Percentiles rank a stretch among this genome's conserved stretches.
Conservation (phyloP, 495 filamentous ascomycete genomes). For the Penicillium coprophilum region DNA sequence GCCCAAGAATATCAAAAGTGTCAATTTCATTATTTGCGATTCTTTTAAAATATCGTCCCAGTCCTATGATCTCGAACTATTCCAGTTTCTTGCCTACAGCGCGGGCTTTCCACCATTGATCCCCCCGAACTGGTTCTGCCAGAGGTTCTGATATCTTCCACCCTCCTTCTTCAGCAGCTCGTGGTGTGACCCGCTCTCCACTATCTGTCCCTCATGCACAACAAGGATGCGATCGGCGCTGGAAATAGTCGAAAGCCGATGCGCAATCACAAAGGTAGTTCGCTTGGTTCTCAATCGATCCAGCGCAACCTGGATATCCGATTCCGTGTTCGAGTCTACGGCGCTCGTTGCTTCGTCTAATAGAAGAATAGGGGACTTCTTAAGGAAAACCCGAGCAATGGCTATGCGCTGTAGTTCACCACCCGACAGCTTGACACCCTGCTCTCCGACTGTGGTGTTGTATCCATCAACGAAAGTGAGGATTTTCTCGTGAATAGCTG, state of each 20-base stretch:
- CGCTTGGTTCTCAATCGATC: constrained; percentile 28
- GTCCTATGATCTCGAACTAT: neutral
- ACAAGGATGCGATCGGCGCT: constrained; percentile 86
- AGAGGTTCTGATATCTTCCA: constrained; percentile 12
- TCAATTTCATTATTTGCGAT: neutral
- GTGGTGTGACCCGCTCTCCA: constrained; percentile 72
- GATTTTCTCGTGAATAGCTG: constrained; percentile 69
- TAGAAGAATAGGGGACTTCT: constrained; percentile 51
- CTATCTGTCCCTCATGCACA: constrained; percentile 69
- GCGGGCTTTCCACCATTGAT: neutral
- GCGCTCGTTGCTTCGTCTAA: constrained; percentile 59
- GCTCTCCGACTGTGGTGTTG: constrained; percentile 59
- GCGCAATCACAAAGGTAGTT: constrained; percentile 45
- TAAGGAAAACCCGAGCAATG: constrained; percentile 62
- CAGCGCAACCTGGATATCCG: constrained; percentile 49
- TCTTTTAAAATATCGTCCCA: neutral
- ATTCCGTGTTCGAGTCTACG: constrained; percentile 55
- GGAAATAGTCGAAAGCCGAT: constrained; percentile 80
- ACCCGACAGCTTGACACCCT: constrained; percentile 68
- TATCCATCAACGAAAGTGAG: constrained; percentile 64
- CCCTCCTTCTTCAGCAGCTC: constrained; percentile 9
- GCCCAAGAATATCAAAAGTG: neutral
- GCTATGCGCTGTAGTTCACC: constrained; percentile 76
- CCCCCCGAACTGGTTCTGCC: constrained; percentile 12
- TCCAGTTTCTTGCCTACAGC: neutral